Evolutionary conservation across 1,139 yeast species (phyloP), one percentile per base, ranked within the genome.

Genomic region (Tardiomyces digboiensis): DNA sequence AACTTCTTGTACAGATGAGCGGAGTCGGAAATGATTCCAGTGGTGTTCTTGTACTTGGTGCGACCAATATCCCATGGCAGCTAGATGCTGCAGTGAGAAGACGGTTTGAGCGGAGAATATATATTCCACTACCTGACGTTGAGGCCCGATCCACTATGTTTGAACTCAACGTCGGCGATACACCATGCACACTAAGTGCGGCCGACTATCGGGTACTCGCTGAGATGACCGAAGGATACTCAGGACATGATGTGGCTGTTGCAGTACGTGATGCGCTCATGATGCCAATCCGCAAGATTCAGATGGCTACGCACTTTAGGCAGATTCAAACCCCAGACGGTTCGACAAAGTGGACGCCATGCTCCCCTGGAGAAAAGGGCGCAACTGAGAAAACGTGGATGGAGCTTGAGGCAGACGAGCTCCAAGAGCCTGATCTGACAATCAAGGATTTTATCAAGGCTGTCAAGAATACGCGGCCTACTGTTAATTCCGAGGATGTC

Each of bases 31-130:
- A 87, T 60, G 98, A 93, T 61, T 71, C 95, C 1, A 74, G 75
- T 42, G 98, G 99, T 7, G 97, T 93, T 2, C 70, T 93, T 39
- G 98, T 93, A 0, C 71, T 93, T 43, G 99, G 98, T 21, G 99
- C 99, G 1, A 93, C 99, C 4, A 93, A 93, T 62, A 91, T 93
- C 48, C 98, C 98, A 18, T 93, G 98, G 98, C 97, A 91, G 67
- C 72, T 93, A 52, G 99, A 93, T 65, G 89, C 97, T 39, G 99
- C 98, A 6, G 87, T 93, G 44, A 78, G 98, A 63, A 81, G 99
- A 69, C 81, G 98, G 19, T 93, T 93, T 58, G 98, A 91, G 62
- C 78, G 86, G 57, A 80, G 98, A 66, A 91, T 93, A 44, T 93
- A 93, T 61, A 93, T 93, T 52, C 83, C 98, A 2, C 71, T 93